Percentiles rank a stretch among this genome's conserved stretches.
These are phyloP conservation scores for Mycena metata DNA, from an alignment of 768 basidiomycete species.

Conservation along the genomic window DNA sequence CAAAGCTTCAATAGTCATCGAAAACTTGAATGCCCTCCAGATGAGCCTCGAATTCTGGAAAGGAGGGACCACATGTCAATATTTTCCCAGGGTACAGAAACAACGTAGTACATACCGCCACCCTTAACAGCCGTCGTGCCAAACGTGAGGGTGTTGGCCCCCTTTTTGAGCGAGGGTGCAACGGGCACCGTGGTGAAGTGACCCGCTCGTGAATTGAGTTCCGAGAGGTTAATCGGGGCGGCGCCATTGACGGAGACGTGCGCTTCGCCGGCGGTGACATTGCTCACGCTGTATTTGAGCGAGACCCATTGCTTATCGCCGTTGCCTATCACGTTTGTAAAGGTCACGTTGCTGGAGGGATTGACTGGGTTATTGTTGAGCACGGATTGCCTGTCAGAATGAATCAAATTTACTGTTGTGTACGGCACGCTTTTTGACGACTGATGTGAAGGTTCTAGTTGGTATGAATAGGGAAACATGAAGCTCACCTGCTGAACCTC, in stretches of 20 bases:
- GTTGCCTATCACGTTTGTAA: conserved; percentile 22
- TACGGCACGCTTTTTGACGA: conserved; percentile 30
- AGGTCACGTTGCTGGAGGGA: conserved; percentile 31
- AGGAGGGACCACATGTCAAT: background rate
- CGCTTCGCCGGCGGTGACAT: conserved; percentile 33
- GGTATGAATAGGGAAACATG: no score
- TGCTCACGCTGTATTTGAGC: conserved; percentile 29
- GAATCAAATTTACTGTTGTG: conserved; percentile 21
- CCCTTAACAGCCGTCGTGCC: conserved; percentile 11
- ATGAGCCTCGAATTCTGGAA: conserved; percentile 24
- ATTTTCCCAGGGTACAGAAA: background rate
- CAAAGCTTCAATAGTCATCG: no score
- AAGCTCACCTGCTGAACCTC: conserved; percentile 28
- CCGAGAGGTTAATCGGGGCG: conserved; percentile 26
- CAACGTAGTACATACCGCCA: background rate
- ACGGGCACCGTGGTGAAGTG: conserved; percentile 31
- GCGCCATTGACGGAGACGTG: conserved; percentile 38
- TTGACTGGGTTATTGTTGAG: conserved; percentile 8
- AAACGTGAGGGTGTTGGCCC: conserved; percentile 33
- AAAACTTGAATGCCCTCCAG: no score
- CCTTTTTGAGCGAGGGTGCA: conserved; percentile 29
- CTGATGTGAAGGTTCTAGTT: background rate
- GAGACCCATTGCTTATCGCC: conserved; percentile 32
- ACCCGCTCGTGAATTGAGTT: conserved; percentile 37
- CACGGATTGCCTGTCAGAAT: no score